Evolutionary conservation across 371 early-diverging fungal species (phyloP).

Genomic region (Zopfochytrium polystomum): DNA sequence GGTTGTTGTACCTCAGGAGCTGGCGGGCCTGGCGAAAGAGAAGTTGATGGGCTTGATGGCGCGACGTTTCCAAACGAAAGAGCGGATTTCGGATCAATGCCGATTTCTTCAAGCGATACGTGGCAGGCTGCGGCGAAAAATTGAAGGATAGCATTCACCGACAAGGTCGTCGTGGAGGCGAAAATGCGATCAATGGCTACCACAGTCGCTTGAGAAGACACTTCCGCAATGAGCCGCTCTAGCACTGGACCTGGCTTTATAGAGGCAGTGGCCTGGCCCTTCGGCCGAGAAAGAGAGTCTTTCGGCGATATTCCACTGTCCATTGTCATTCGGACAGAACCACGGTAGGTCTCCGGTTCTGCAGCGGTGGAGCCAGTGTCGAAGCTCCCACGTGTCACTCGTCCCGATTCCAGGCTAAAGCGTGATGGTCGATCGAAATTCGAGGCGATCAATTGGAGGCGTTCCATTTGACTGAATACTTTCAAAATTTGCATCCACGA

Average conservation of each 20-base stretch:
- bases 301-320: no score
- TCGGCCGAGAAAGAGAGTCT: no score
- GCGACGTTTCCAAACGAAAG: slow-evolving; percentile 8
- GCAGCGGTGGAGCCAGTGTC: slow-evolving; percentile 12
- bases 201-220: slow-evolving; percentile 42
- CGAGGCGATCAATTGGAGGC: slow-evolving; percentile 44
- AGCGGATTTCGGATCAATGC: slow-evolving; percentile 36
- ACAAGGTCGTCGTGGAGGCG: slow-evolving; percentile 41
- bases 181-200: slow-evolving; percentile 56
- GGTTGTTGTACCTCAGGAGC: neutral
- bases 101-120: slow-evolving; percentile 54
- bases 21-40: neutral
- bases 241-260: slow-evolving; percentile 29
- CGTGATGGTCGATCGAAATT: slow-evolving; percentile 2
- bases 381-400: neutral
- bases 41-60: slow-evolving; percentile 3
- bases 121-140: slow-evolving; percentile 52
- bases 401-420: neutral
- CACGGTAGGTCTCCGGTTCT: neutral
- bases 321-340: no score
- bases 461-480: slow-evolving; percentile 46
- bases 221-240: slow-evolving; percentile 44
- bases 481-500: slow-evolving; percentile 53
- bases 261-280: neutral
- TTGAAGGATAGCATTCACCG: slow-evolving; percentile 49